Evolutionary conservation across 208 protist genomes (phyloP).

Genomic region (Leishmania gerbilli): DNA sequence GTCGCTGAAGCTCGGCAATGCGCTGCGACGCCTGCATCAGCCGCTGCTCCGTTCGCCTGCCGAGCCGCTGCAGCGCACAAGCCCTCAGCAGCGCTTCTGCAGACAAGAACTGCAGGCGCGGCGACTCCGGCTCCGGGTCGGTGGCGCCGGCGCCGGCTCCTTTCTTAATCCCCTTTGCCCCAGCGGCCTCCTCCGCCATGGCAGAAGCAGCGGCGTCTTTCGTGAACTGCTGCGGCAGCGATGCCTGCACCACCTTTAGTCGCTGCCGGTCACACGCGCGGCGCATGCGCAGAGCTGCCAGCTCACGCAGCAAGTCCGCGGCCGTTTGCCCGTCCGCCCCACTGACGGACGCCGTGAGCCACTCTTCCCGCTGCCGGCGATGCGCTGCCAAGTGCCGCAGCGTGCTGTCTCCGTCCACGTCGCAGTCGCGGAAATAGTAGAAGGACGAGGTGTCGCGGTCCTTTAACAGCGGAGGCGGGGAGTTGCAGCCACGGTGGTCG

Average conservation of each 20-base stretch:
- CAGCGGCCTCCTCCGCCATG: not conserved
- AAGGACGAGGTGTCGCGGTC: not conserved
- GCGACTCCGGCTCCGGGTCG: not conserved
- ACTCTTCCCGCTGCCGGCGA: conserved; percentile 17
- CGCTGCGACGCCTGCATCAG: conserved; percentile 24
- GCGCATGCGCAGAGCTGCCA: conserved; percentile 34
- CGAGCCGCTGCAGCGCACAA: conserved; percentile 13
- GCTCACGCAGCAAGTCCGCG: conserved; percentile 27
- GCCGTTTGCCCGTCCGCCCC: conserved; percentile 19
- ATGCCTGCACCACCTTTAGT: conserved; percentile 11
- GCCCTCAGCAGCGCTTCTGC: conserved; percentile 20
- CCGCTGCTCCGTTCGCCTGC: conserved; percentile 25
- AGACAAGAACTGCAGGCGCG: conserved; percentile 3
- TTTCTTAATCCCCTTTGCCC: not conserved
- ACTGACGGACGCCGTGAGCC: conserved; percentile 18
- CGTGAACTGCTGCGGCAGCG: not conserved
- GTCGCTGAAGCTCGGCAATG: conserved; percentile 41
- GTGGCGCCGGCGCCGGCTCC: not conserved
- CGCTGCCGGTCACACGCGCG: conserved; percentile 34
- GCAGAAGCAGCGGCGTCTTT: not conserved
- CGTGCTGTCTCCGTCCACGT: not conserved
- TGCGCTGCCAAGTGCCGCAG: not conserved
- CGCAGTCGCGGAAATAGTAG: not conserved
- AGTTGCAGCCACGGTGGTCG: not conserved
- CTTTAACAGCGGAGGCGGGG: not conserved